Evolutionary conservation across 306 rosid genomes (phyloP).

Genomic region (Malus sylvestris): DNA sequence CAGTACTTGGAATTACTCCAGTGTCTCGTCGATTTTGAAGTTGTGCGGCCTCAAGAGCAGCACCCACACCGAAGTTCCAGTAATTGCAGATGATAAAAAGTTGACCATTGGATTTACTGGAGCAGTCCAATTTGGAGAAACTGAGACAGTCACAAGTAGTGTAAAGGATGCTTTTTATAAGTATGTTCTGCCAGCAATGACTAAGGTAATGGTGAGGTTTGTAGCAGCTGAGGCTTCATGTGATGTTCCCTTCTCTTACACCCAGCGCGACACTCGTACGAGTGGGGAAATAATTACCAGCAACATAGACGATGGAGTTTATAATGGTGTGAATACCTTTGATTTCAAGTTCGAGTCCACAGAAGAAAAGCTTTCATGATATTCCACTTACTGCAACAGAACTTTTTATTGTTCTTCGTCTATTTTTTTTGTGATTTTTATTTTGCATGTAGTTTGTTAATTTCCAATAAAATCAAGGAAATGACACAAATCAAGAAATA

Average conservation of each 20-base stretch:
- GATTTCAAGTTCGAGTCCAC: background rate
- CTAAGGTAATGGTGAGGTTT: background rate
- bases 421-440: too few relatives aligned
- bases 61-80: background rate
- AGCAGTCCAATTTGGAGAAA: background rate
- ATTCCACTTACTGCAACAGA: background rate
- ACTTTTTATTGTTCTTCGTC: background rate
- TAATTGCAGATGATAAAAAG: background rate
- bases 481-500: too few relatives aligned
- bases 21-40: background rate
- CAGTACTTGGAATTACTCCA: background rate
- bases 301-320: slow-evolving; percentile 4
- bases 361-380: background rate
- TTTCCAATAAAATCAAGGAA: background rate
- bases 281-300: slow-evolving; percentile 1
- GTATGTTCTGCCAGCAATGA: background rate
- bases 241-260: slow-evolving; percentile 6
- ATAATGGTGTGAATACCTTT: background rate
- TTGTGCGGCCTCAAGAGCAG: background rate
- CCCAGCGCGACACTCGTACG: background rate
- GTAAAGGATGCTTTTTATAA: background rate
- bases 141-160: background rate
- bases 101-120: background rate
- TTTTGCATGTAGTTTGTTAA: background rate
- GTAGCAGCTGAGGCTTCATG: background rate